phyloP scores from a whole-genome alignment of 139 green algal genomes.

The Limnomonas spitsbergensis region DNA sequence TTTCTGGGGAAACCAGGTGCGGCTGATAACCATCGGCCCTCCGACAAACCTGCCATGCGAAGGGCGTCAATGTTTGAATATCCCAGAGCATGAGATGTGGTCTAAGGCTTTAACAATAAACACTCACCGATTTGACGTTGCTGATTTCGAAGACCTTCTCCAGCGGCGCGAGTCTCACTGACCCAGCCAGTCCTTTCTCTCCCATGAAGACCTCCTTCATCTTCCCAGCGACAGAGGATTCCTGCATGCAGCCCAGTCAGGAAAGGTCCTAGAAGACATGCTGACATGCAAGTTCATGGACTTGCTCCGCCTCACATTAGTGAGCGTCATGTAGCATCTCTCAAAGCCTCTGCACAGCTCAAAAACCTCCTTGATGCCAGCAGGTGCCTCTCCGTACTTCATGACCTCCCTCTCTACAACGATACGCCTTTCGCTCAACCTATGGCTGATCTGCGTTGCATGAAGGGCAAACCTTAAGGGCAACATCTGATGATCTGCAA shows the following conservation, averaged over 20 bases:
- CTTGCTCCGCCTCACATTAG: background rate
- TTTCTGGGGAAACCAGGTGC: conserved; percentile 82
- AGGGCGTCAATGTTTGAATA: no score
- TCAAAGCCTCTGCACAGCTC: conserved; percentile 88
- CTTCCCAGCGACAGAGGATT: conserved; percentile 65
- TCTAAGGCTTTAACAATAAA: background rate
- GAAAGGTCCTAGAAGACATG: background rate
- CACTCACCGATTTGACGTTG: conserved; percentile 69
- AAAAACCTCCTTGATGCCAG: conserved; percentile 76
- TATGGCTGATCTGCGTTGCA: conserved; percentile 33
- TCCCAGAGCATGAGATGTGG: background rate
- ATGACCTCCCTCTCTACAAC: conserved; percentile 74
- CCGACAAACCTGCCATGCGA: conserved; percentile 73
- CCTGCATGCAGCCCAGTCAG: conserved; percentile 41
- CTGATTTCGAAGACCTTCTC: conserved; percentile 79
- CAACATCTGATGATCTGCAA: no score
- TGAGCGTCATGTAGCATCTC: conserved; percentile 64
- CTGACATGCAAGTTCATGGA: no score
- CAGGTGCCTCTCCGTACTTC: conserved; percentile 65
- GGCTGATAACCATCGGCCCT: conserved; percentile 85
- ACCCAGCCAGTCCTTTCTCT: conserved; percentile 53
- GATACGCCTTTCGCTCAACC: conserved; percentile 60
- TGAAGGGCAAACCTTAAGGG: no score
- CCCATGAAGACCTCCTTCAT: conserved; percentile 70
- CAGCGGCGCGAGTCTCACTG: conserved; percentile 67